Conservation (phyloP, 2,329 filamentous ascomycete species). For the Pseudogymnoascus sp. region DNA sequence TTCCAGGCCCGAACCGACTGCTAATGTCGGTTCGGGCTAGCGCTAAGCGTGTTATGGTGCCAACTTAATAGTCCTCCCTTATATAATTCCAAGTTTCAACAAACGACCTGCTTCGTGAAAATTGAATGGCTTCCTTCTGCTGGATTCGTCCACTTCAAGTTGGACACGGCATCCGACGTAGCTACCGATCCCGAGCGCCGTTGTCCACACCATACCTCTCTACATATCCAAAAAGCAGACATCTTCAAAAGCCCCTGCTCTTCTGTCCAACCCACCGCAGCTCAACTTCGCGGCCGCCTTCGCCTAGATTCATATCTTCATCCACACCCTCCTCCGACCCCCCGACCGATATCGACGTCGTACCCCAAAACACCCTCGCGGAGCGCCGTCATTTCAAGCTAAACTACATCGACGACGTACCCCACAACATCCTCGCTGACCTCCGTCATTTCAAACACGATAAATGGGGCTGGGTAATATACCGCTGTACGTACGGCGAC, state of each 20-base stretch:
- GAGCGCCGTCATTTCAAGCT: not conserved
- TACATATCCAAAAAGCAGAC: not conserved
- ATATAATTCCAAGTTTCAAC: not conserved
- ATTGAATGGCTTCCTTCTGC: not conserved
- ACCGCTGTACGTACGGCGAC: not conserved
- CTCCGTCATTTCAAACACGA: not conserved
- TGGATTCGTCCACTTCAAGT: not conserved
- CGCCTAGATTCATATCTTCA: not conserved
- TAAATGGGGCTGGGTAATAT: not conserved
- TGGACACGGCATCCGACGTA: not conserved
- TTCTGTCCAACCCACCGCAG: not conserved
- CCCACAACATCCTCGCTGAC: not conserved
- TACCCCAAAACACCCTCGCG: not conserved
- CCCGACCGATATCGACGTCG: not conserved
- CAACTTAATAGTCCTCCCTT: too few relatives aligned
- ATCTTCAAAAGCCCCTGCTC: not conserved
- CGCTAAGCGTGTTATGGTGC: not conserved
- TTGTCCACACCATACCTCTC: not conserved
- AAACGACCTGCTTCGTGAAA: not conserved
- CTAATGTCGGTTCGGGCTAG: not conserved
- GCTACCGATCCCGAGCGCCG: not conserved
- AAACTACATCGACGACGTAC: not conserved
- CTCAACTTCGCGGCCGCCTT: not conserved
- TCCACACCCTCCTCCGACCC: not conserved
- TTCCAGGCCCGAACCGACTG: not conserved